Evolutionary conservation across 768 basidiomycete genomes (phyloP), one percentile per base, ranked within the genome.

Genomic region (Fomitopsis serialis): DNA sequence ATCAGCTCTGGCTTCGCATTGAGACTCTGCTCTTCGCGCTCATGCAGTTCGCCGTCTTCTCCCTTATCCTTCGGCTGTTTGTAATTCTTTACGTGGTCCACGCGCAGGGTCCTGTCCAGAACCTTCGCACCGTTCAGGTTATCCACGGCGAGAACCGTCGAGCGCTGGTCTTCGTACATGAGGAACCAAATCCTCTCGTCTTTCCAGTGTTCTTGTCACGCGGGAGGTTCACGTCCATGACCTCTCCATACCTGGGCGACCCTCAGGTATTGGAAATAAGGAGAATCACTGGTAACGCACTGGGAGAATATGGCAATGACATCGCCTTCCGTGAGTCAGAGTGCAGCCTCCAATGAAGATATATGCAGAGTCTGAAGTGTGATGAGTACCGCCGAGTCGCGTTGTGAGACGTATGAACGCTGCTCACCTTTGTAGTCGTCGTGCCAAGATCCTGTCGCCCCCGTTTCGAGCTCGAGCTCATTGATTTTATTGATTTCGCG

Each of bases 91-190:
- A 91, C 89, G 63, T 94, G 90, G 67, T 98, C 93, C 37, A 98
- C 97, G 17, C 94, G 85, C 48, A 99, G 73, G 2, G 85, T 96
- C 61, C 85, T 78, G 15, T 88, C 92, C 29, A 97, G 73, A 40
- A 98, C 87, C 50, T 83, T 82, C 45, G 94, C 91, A 40, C 97
- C 97, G 64, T 97, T 98, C 70, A 99, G 84, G 73, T 99, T 99
- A 74, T 99, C 97, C 57, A 99, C 96, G 9, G 97, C 97, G 46
- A 99, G 78, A 48, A 98, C 69, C 6, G 97, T 99, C 55, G 92
- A 96, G 45, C 92, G 82, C 72, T 99, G 97, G 69, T 99, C 94
- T 71, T 96, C 93, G 69, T 98, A 99, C 97, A 98, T 98, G 58
- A 98, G 76, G 74, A 98, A 99, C 9, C 95, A 67, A 98, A 99